A percentile compares a stretch with the other conserved stretches of the same genome.
Evolutionary conservation across 306 rosid species (phyloP).

Genomic region (Myrica gale): DNA sequence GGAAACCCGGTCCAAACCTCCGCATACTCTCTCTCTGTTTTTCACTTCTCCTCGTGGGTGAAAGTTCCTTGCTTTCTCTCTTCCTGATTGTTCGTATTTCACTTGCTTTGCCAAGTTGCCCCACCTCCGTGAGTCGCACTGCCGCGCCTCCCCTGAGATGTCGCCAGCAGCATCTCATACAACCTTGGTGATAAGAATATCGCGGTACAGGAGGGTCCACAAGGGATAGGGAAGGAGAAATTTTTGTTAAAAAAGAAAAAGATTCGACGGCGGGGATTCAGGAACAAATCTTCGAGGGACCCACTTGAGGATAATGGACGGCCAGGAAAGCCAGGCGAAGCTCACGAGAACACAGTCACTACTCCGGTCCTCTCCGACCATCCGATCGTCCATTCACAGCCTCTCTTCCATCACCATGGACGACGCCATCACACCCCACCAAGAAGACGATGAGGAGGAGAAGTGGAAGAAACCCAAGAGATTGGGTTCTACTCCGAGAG

Average conservation of each 20-base stretch:
- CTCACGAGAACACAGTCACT: slow-evolving; percentile 85
- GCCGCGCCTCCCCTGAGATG: slow-evolving; percentile 45
- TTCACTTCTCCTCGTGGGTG: not conserved
- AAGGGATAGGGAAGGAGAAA: not conserved
- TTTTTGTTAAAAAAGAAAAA: not conserved
- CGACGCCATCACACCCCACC: slow-evolving; percentile 33
- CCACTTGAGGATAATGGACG: slow-evolving; percentile 46
- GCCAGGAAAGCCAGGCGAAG: slow-evolving; percentile 66
- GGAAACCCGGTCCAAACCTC: slow-evolving; percentile 33
- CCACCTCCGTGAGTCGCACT: slow-evolving; percentile 9
- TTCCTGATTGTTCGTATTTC: slow-evolving; percentile 1
- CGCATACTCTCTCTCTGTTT: not conserved
- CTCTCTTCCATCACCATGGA: slow-evolving; percentile 67
- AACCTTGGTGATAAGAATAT: slow-evolving; percentile 39
- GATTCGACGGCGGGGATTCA: slow-evolving; percentile 39
- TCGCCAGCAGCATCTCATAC: slow-evolving; percentile 35
- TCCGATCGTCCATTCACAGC: slow-evolving; percentile 91
- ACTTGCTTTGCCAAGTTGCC: slow-evolving; percentile 16
- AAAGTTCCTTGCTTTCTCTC: not conserved
- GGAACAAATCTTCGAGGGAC: not conserved
- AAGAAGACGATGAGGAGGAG: slow-evolving; percentile 44
- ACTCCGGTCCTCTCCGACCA: slow-evolving; percentile 80
- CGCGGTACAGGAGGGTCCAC: slow-evolving; percentile 43
- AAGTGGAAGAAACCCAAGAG: slow-evolving; percentile 28
- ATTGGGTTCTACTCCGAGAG: slow-evolving; percentile 36